These are phyloP conservation scores for Venturia carpophila DNA, from an alignment of 2,329 filamentous ascomycete species.

Conservation along the genomic window DNA sequence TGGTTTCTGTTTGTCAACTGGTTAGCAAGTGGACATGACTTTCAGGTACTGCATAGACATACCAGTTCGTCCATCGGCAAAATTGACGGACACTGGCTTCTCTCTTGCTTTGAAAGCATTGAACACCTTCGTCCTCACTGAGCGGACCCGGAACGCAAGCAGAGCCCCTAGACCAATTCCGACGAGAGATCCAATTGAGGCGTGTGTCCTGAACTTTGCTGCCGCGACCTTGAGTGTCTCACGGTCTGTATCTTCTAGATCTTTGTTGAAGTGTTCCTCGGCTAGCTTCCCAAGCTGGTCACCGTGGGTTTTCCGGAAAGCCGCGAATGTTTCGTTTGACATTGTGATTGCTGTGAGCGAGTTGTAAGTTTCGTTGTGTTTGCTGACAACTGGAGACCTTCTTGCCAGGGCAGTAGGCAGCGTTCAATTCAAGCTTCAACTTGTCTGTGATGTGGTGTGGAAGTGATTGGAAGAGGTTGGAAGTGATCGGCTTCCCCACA, in stretches of 20 bases:
- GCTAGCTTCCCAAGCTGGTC: slow-evolving; percentile 49
- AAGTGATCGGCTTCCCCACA: neutral
- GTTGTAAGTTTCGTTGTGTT: neutral
- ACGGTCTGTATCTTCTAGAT: slow-evolving; percentile 52
- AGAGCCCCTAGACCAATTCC: slow-evolving; percentile 54
- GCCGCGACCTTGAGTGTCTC: slow-evolving; percentile 50
- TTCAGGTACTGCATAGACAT: slow-evolving; percentile 8
- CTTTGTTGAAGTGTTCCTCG: slow-evolving; percentile 51
- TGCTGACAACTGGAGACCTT: too few relatives aligned
- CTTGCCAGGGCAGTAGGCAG: too few relatives aligned
- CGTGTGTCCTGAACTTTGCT: slow-evolving; percentile 46
- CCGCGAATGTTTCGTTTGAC: slow-evolving; percentile 41
- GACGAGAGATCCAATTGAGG: slow-evolving; percentile 51
- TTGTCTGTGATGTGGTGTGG: neutral
- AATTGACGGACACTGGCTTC: slow-evolving; percentile 54
- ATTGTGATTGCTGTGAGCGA: slow-evolving; percentile 22
- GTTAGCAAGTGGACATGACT: neutral
- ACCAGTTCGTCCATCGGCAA: slow-evolving; percentile 54
- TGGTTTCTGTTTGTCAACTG: slow-evolving; percentile 37
- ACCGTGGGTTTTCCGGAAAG: slow-evolving; percentile 39
- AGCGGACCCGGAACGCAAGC: slow-evolving; percentile 50
- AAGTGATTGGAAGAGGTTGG: neutral
- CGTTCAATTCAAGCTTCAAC: neutral
- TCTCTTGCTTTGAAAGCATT: slow-evolving; percentile 53
- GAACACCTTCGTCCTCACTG: slow-evolving; percentile 51